Evolutionary conservation across 2,329 filamentous ascomycete species (phyloP).

Genomic region (Simplicillium aogashimaense): DNA sequence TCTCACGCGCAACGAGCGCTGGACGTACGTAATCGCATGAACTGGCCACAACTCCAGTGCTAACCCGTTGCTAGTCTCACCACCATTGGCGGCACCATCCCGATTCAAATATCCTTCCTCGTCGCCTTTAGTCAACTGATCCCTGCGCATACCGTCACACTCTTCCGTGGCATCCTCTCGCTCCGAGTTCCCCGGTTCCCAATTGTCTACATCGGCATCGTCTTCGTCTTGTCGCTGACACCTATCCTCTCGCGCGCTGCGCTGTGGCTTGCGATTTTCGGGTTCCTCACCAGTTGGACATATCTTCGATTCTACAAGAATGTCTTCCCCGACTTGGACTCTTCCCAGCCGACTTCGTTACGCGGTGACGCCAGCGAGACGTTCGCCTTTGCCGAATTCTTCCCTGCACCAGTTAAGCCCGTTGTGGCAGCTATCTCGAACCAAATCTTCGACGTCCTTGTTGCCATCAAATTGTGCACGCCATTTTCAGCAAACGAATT

Average conservation of each 20-base stretch:
- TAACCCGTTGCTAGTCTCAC: conserved; percentile 49
- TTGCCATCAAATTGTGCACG: conserved; percentile 67
- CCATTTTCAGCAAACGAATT: conserved; percentile 80
- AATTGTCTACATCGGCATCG: conserved; percentile 63
- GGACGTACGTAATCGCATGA: conserved; percentile 47
- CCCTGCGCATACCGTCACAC: conserved; percentile 89
- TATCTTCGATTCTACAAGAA: conserved; percentile 93
- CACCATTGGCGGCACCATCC: conserved; percentile 78
- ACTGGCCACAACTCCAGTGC: conserved; percentile 2
- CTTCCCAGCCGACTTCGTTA: conserved; percentile 50
- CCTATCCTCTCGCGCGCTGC: conserved; percentile 59
- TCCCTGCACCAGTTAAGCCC: conserved; percentile 75
- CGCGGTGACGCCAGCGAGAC: conserved; percentile 92
- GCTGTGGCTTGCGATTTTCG: conserved; percentile 68
- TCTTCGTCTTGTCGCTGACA: conserved; percentile 54
- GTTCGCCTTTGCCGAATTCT: conserved; percentile 93
- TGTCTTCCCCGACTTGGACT: conserved; percentile 58
- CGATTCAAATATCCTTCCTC: conserved; percentile 86
- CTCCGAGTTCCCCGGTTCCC: conserved; percentile 70
- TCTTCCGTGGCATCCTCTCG: conserved; percentile 81
- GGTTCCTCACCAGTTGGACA: conserved; percentile 83
- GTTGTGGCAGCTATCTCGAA: conserved; percentile 65
- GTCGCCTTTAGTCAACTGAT: conserved; percentile 97
- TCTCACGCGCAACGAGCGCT: conserved; percentile 54
- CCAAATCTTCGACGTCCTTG: conserved; percentile 62